Evolutionary conservation across 257 asterid genomes (phyloP).

Genomic region (Nicotiana noctiflora): DNA sequence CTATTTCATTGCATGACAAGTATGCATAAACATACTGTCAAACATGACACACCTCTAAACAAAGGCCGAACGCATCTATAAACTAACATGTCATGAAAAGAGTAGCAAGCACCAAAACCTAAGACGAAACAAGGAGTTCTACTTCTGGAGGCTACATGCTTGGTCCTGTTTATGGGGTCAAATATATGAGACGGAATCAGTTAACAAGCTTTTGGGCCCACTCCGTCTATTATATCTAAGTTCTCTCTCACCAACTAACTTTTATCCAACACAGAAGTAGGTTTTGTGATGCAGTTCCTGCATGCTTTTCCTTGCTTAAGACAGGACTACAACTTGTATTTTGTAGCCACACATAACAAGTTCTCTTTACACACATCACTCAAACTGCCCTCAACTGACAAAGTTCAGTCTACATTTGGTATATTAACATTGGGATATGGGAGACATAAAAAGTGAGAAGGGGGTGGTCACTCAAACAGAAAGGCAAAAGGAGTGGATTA

Average conservation of each 20-base stretch:
- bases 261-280: neutral
- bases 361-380: neutral
- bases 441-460: neutral
- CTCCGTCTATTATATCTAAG: neutral
- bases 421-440: neutral
- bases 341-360: neutral
- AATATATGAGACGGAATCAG: neutral
- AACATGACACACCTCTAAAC: conserved; percentile 3
- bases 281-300: neutral
- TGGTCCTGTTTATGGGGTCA: neutral
- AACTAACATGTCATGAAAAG: neutral
- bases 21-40: neutral
- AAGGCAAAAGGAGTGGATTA: neutral
- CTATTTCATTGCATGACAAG: conserved; percentile 34
- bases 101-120: neutral
- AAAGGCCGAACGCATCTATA: neutral
- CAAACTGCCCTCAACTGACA: neutral
- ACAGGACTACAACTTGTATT: neutral
- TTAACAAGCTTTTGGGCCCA: neutral
- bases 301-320: neutral
- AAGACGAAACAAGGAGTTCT: neutral
- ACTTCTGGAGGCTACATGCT: neutral
- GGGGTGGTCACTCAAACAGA: neutral
- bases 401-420: neutral
- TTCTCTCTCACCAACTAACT: neutral